Conservation (phyloP, 1,139 yeast genomes). For the Scheffersomyces parashehatae region DNA sequence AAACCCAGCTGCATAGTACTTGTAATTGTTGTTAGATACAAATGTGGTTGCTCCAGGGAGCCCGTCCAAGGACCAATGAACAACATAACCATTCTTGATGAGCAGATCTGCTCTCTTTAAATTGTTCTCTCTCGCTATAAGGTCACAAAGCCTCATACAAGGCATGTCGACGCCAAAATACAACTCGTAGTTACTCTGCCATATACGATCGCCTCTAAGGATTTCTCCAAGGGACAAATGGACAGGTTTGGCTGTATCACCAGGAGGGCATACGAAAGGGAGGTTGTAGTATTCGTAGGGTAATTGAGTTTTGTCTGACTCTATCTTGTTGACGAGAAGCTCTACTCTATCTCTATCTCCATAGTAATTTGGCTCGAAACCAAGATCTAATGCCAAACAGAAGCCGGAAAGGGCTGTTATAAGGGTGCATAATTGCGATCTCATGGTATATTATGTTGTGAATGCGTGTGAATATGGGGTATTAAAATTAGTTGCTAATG, state of each 20-base stretch:
- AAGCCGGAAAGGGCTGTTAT: neutral
- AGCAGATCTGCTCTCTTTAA: slow-evolving; percentile 59
- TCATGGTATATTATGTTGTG: too few species aligned
- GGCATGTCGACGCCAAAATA: slow-evolving; percentile 61
- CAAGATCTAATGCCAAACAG: slow-evolving; percentile 8
- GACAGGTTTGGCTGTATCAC: slow-evolving; percentile 52
- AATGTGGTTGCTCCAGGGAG: slow-evolving; percentile 90
- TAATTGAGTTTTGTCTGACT: slow-evolving; percentile 73
- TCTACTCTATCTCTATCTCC: slow-evolving; percentile 64
- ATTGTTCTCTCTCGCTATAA: slow-evolving; percentile 51
- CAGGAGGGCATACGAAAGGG: slow-evolving; percentile 80
- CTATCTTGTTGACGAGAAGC: slow-evolving; percentile 73
- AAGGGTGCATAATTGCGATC: too few species aligned
- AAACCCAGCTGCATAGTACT: slow-evolving; percentile 85
- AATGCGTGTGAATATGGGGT: too few species aligned
- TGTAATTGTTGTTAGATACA: slow-evolving; percentile 58
- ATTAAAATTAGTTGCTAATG: too few species aligned
- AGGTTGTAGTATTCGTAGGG: slow-evolving; percentile 77
- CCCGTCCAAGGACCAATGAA: slow-evolving; percentile 83
- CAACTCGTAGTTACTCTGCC: slow-evolving; percentile 71
- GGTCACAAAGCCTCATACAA: slow-evolving; percentile 69
- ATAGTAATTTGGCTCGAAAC: slow-evolving; percentile 28
- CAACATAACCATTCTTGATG: slow-evolving; percentile 70
- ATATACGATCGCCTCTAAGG: slow-evolving; percentile 76
- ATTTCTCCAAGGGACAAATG: slow-evolving; percentile 77